These are phyloP conservation scores for Iberis pinnata DNA, from an alignment of 345 rosid species.

Conservation along the genomic window DNA sequence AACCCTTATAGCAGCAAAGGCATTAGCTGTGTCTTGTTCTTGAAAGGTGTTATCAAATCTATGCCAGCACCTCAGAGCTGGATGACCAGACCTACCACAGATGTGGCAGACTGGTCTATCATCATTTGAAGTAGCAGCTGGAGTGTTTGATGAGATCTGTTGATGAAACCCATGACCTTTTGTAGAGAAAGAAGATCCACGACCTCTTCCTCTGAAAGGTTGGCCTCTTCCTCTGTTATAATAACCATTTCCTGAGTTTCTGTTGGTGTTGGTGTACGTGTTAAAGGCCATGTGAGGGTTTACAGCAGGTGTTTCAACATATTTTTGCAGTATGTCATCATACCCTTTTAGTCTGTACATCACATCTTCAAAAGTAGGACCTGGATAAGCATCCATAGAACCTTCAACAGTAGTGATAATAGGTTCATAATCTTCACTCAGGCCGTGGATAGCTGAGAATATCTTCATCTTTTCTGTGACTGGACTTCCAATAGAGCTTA, in stretches of 20 bases:
- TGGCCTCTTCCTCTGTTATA: too few relatives aligned
- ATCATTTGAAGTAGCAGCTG: too few relatives aligned
- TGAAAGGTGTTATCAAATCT: not conserved
- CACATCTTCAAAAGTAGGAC: not conserved
- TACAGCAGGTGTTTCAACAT: too few relatives aligned
- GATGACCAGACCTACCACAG: not conserved
- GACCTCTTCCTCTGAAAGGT: too few relatives aligned
- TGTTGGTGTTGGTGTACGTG: too few relatives aligned
- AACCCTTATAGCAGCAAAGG: not conserved
- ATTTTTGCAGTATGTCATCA: too few relatives aligned
- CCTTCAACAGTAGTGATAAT: not conserved
- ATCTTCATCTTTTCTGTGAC: not conserved
- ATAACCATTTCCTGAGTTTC: too few relatives aligned
- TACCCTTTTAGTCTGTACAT: not conserved
- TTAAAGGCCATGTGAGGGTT: too few relatives aligned
- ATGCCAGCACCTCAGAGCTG: not conserved
- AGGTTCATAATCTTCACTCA: not conserved
- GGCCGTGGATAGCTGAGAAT: not conserved
- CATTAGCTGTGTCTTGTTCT: not conserved
- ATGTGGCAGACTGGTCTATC: not conserved
- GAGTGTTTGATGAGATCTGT: not conserved
- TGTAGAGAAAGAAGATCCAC: not conserved
- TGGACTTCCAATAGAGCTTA: not conserved
- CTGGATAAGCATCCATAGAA: rapidly evolving
- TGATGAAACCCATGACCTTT: not conserved